Evolutionary conservation across 352 stramenopile species (phyloP), one percentile per base, ranked within the genome.

Genomic region (Pythium sp.): DNA sequence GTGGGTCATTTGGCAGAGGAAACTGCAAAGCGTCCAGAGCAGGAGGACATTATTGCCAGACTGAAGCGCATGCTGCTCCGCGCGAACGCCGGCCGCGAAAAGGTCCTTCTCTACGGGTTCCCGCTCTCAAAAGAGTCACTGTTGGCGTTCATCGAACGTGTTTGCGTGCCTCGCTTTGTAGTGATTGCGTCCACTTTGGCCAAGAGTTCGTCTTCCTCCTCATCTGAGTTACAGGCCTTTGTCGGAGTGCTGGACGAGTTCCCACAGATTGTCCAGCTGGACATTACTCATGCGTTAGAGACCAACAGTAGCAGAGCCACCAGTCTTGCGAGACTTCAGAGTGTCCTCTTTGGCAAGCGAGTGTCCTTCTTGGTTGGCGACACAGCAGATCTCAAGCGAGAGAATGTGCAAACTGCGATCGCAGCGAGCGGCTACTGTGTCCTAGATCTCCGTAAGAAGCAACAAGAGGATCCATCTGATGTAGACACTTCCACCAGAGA

Each of bases 31-130:
- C 12, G n/a, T n/a, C 49, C 56, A 43, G 20, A 24, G n/a, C 36
- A 47, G 22, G 32, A 38, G 6, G 28, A 46, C 22, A 11, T n/a
- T 36, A 6, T 36, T 6, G 12, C 1, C 20, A 49, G 2, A 46
- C 57, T 84, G 32, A 59, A 60, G 26, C 54, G 69, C 6, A 34
- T 81, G 0, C 51, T 83, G 58, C 51, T 81, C 30, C 62, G 65
- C 11, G n/a, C 26, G 24, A 64, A 65, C 24, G 62, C 61, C 20
- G 73, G 70, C 54, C 61, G 60, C 56, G 65, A 72, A 8, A 81
- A 73, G 57, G 68, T 75, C 43, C 41, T 84, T 15, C 26, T 81
- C n/a, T 72, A 73, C 55, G 67, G 73, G 51, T 82, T 81, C 58
- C 73, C 75, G 51, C 58, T 62, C 26, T 68, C 73, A 56, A 53